A percentile compares a stretch with the other conserved stretches of the same genome.
Evolutionary conservation across 768 basidiomycete genomes (phyloP).

Genomic region (Mycena haematopus): DNA sequence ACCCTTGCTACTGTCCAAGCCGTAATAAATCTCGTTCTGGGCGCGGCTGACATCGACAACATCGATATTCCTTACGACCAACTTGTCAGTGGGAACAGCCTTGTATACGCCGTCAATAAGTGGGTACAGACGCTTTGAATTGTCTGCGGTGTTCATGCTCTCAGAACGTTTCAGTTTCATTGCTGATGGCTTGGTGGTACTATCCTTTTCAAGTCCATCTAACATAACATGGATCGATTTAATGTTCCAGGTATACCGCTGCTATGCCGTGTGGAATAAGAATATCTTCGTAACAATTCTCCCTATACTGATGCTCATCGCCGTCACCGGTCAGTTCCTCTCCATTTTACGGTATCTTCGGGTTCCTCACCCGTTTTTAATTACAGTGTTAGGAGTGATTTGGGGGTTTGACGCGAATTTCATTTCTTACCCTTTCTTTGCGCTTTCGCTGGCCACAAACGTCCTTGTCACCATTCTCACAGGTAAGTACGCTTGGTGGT

Average conservation of each 20-base stretch:
- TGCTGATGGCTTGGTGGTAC: constrained; percentile 39
- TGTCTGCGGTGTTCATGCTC: background rate
- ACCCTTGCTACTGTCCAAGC: constrained; percentile 38
- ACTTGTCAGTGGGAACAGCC: constrained; percentile 34
- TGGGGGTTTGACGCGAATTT: constrained; percentile 29
- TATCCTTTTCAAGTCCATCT: background rate
- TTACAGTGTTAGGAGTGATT: constrained; percentile 23
- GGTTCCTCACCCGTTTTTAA: too few relatives aligned
- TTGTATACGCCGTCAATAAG: constrained; percentile 43
- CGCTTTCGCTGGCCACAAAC: constrained; percentile 38
- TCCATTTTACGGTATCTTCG: background rate
- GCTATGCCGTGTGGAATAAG: constrained; percentile 39
- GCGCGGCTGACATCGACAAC: constrained; percentile 34
- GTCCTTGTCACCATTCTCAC: constrained; percentile 38
- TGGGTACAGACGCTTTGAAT: constrained; percentile 25
- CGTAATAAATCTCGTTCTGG: constrained; percentile 37
- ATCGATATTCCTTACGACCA: constrained; percentile 36
- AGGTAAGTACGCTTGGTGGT: constrained; percentile 25
- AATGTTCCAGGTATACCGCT: constrained; percentile 40
- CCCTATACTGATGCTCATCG: constrained; percentile 35
- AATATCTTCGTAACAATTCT: constrained; percentile 37
- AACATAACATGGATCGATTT: background rate
- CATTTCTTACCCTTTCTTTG: constrained; percentile 36
- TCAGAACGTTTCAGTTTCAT: constrained; percentile 34
- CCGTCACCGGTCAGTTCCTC: constrained; percentile 32